Evolutionary conservation across 2,329 filamentous ascomycete genomes (phyloP), one percentile per base, ranked within the genome.

Genomic region (Dactylellina leptospora): DNA sequence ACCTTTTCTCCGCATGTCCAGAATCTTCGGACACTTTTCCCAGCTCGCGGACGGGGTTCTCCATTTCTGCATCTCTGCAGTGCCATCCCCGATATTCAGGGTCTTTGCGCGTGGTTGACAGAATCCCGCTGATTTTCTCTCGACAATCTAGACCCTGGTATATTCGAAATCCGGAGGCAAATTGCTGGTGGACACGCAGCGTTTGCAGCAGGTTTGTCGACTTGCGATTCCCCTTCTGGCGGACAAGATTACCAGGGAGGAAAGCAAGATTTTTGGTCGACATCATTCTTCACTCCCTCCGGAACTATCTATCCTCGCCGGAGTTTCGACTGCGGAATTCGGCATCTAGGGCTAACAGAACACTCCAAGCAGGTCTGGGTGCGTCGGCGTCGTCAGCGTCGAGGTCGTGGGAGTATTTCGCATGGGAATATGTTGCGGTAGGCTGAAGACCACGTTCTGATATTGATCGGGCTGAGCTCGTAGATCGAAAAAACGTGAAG

Each of bases 161-260:
- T 33, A 33, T 33, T 33, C 30, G 6, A 13, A 33, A 33, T 13
- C 22, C n/a, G 40, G 22, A 45, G 18, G 40, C 9, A 45, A 45
- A 45, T 20, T 22, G 3, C 13, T 3, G 8, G 16, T 6, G 10
- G 22, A 20, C 6, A 16, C n/a, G n/a, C n/a, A n/a, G n/a, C n/a
- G n/a, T n/a, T n/a, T 18, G 18, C 6, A 38, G 25, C 54, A 20
- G 56, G 56, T 62, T 62, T 62, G 58, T 53, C 47, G n/a, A 18
- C 11, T 25, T 30, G 5, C 27, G 25, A 23, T 53, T 62, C 53
- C 58, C 45, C 23, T 30, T 62, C 53, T 47, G 40, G n/a, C 18
- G n/a, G 2, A 10, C 22, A 18, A 18, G 11, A 18, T 18, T 18
- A 45, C 40, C 18, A 45, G 40, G 40, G 18, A n/a, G 18, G 18